phyloP scores from a whole-genome alignment of 179 eudicot genomes.

The Patellifolia procumbens region DNA sequence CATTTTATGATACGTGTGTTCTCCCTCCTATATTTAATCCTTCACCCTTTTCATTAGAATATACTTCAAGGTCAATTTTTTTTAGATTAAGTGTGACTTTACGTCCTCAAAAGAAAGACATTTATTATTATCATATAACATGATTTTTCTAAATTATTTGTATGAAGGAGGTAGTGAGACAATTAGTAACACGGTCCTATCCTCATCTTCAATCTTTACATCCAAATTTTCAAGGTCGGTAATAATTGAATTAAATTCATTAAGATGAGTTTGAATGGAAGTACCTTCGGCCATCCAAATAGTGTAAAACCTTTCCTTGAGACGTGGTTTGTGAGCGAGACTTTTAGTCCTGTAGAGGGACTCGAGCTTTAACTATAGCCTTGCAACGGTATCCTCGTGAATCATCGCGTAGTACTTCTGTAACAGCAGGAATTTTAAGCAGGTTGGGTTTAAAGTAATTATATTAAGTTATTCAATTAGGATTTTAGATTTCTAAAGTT shows the following conservation, averaged over 20 bases:
- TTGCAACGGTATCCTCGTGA: not conserved
- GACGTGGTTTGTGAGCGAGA: not conserved
- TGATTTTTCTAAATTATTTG: not conserved
- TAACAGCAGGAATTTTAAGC: too few relatives aligned
- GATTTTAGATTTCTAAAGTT: too few relatives aligned
- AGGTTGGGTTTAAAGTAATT: too few relatives aligned
- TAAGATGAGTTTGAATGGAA: not conserved
- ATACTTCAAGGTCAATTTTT: not conserved
- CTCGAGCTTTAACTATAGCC: not conserved
- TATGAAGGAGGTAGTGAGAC: constrained; percentile 6
- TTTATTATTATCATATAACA: too few relatives aligned
- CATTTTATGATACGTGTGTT: too few relatives aligned
- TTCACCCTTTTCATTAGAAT: not conserved
- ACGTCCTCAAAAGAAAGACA: too few relatives aligned
- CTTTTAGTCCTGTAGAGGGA: not conserved
- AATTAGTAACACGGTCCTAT: too few relatives aligned
- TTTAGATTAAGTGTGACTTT: not conserved
- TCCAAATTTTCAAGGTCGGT: not conserved
- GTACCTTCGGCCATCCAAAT: not conserved
- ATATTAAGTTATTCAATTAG: too few relatives aligned
- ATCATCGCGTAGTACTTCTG: not conserved
- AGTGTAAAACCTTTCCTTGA: not conserved
- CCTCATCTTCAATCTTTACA: not conserved
- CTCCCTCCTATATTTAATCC: not conserved
- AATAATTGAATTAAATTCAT: not conserved